These are phyloP conservation scores for Aureobasidium namibiae DNA, from an alignment of 2,329 filamentous ascomycete genomes.

Conservation along the genomic window DNA sequence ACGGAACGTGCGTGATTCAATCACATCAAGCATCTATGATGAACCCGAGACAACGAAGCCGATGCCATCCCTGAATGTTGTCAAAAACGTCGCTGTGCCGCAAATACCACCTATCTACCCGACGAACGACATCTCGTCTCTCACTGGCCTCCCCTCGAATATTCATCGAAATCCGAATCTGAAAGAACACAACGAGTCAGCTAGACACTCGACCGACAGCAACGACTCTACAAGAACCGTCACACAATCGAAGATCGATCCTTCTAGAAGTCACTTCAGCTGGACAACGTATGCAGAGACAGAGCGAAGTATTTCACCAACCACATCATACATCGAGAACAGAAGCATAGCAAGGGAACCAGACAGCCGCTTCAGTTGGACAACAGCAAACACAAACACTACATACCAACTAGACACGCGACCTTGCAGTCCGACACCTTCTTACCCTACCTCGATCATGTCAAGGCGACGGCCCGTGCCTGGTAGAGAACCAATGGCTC, in stretches of 20 bases:
- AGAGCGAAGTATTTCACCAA: constrained; percentile 13
- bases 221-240: constrained; percentile 1
- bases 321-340: background rate
- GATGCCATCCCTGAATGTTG: constrained; percentile 16
- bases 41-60: background rate
- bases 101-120: background rate
- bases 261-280: constrained; percentile 24
- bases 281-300: constrained; percentile 27
- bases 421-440: constrained; percentile 32
- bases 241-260: background rate
- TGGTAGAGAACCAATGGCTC: constrained; percentile 13
- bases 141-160: background rate
- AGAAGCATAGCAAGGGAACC: constrained; percentile 18
- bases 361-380: constrained; percentile 34
- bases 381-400: constrained; percentile 30
- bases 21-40: constrained; percentile 1
- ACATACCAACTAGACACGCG: constrained; percentile 34
- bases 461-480: constrained; percentile 13
- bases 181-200: background rate
- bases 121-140: background rate
- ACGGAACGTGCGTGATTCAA: background rate
- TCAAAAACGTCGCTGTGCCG: background rate
- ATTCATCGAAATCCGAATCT: background rate
- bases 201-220: constrained; percentile 11
- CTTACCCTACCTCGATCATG: constrained; percentile 20